Conservation (phyloP, 108 stramenopile species). For the Fragilariopsis cylindrus region DNA sequence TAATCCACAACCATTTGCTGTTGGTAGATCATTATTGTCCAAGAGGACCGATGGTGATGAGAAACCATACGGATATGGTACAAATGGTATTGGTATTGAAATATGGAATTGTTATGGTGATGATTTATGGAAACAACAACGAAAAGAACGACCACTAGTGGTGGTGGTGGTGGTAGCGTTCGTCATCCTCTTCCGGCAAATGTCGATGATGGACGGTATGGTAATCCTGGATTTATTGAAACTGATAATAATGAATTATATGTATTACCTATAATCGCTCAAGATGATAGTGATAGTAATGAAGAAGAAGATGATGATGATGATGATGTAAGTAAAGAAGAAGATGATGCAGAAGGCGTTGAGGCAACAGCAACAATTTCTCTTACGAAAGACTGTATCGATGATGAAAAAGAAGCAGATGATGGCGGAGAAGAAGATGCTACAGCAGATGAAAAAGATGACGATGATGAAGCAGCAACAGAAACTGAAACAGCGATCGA, state of each 20-base stretch:
- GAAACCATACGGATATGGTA: slow-evolving; percentile 44
- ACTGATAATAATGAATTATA: slow-evolving; percentile 34
- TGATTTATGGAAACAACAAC: slow-evolving; percentile 69
- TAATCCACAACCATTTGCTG: slow-evolving; percentile 78
- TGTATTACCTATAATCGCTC: slow-evolving; percentile 41
- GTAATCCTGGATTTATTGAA: slow-evolving; percentile 70
- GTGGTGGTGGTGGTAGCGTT: slow-evolving; percentile 37
- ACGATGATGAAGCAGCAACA: neutral
- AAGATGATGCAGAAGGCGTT: slow-evolving; percentile 5
- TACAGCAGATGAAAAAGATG: neutral
- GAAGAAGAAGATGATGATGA: too few species aligned
- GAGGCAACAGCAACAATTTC: slow-evolving; percentile 8
- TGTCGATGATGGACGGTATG: slow-evolving; percentile 70
- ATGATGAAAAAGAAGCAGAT: neutral
- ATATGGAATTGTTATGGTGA: slow-evolving; percentile 81
- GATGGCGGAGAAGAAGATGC: neutral
- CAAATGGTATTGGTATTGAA: slow-evolving; percentile 67
- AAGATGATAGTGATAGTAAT: neutral
- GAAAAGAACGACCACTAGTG: neutral
- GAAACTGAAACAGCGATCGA: slow-evolving; percentile 19
- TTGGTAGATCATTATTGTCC: slow-evolving; percentile 45
- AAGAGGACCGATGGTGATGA: neutral
- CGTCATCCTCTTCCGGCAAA: neutral
- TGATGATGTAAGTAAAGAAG: slow-evolving; percentile 17
- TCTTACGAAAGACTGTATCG: neutral